Evolutionary conservation across 805 yeast genomes (phyloP), one percentile per base, ranked within the genome.

Genomic region (Ogataea dorogensis): DNA sequence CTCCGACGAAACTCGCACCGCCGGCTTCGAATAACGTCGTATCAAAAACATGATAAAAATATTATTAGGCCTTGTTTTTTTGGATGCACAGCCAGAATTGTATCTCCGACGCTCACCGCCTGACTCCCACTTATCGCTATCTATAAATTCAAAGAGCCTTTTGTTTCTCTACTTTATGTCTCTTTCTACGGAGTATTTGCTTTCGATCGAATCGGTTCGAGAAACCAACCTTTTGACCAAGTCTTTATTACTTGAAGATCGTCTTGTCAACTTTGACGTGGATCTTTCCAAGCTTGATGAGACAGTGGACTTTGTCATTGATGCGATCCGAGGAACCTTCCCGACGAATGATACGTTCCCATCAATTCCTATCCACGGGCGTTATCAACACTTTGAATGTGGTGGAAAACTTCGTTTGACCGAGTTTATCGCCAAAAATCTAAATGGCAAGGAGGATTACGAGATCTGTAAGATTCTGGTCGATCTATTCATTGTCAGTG

Each of bases 321-420:
- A 57, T 4, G 67, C 79, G 10, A 68, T 75, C 34, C 53, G 54
- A 12, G 57, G 68, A 9, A 72, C 71, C 28, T 79, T 70, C 43
- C 70, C 68, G 0, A 58, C 65, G 3, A 58, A 69, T 8, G 61
- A 53, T 21, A 43, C 56, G 17, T 68, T 68, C 22, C 49, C 54
- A 3, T 44, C 55, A 1, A 79, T 79, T 35, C 84, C 86, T 4
- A 77, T 81, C 7, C 85, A 79, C 54, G 85, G 85, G 2, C 64
- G 86, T 38, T 78, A 79, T 75, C 82, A 77, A 47, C 85, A 79
- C 53, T 67, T 79, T 50, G 75, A 77, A 47, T 74, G 70, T 21
- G 73, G 74, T 24, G 68, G 64, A n/a, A 50, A 52, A 21, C 55
- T 54, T 12, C 67, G 84, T 25, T 62, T 78, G 26, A 70, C 67